Evolutionary conservation across 192 early-diverging fungal species (phyloP).

Genomic region (Entomortierella lignicola): DNA sequence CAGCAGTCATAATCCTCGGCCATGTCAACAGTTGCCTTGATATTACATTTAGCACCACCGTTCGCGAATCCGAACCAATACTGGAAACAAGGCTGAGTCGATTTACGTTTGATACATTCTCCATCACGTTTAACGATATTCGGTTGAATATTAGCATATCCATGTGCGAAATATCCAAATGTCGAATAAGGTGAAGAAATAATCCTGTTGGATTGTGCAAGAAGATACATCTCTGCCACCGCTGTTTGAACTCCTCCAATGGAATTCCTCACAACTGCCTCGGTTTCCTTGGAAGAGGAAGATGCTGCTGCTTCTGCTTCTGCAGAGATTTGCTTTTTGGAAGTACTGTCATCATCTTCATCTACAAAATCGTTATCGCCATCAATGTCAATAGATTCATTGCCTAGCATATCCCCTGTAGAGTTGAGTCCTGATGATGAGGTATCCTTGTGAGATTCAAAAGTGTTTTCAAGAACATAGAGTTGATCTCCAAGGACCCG

Average conservation of each 20-base stretch:
- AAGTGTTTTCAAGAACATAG: conserved; percentile 45
- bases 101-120: conserved; percentile 32
- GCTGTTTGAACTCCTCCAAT: conserved; percentile 44
- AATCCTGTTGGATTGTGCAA: conserved; percentile 38
- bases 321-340: neutral
- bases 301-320: neutral
- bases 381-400: neutral
- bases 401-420: no score
- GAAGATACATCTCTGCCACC: conserved; percentile 45
- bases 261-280: conserved; percentile 44
- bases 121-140: conserved; percentile 51
- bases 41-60: conserved; percentile 25
- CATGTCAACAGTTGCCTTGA: conserved; percentile 45
- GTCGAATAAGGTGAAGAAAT: conserved; percentile 50
- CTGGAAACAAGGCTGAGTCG: conserved; percentile 51
- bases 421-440: neutral
- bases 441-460: conserved; percentile 9
- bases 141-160: conserved; percentile 39
- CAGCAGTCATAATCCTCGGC: conserved; percentile 54
- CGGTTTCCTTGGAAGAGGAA: neutral
- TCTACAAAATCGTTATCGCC: neutral
- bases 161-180: conserved; percentile 49
- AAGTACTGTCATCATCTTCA: neutral
- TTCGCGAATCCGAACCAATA: conserved; percentile 55
- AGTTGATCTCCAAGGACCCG: conserved; percentile 30